Conservation (phyloP, 225 moss, liverwort and hornwort genomes). For the Pseudoscleropodium purum region DNA sequence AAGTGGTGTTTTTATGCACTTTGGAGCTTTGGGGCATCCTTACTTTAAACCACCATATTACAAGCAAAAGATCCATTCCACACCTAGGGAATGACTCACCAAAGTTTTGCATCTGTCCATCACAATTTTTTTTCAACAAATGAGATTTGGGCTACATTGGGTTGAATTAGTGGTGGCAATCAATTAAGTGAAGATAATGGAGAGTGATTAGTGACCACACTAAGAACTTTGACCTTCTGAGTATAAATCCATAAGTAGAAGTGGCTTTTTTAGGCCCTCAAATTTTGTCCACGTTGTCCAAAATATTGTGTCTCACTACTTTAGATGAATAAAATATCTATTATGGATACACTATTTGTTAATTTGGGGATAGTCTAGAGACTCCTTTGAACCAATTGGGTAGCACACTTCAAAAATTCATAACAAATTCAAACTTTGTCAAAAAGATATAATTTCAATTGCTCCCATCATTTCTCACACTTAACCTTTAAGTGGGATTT, state of each 20-base stretch:
- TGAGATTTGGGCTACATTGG: neutral
- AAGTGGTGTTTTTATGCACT: neutral
- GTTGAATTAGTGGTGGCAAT: neutral
- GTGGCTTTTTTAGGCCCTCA: neutral
- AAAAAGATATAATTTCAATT: neutral
- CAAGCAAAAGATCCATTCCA: neutral
- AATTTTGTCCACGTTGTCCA: neutral
- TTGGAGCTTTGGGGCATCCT: neutral
- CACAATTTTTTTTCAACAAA: neutral
- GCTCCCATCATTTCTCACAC: fast-evolving
- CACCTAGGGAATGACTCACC: neutral
- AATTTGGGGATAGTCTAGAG: neutral
- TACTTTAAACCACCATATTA: too few species aligned
- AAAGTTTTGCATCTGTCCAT: neutral
- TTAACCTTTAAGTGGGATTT: neutral
- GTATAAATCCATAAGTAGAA: neutral
- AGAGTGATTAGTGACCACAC: neutral
- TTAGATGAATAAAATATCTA: neutral
- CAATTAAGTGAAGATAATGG: fast-evolving
- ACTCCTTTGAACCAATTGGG: neutral
- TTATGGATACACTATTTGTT: neutral
- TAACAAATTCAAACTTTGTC: neutral
- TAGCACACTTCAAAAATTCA: neutral
- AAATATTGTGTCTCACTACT: neutral
- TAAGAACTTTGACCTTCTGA: neutral